Conservation (phyloP, 2,329 filamentous ascomycete species). For the Ceratocystis diversiconidia region DNA sequence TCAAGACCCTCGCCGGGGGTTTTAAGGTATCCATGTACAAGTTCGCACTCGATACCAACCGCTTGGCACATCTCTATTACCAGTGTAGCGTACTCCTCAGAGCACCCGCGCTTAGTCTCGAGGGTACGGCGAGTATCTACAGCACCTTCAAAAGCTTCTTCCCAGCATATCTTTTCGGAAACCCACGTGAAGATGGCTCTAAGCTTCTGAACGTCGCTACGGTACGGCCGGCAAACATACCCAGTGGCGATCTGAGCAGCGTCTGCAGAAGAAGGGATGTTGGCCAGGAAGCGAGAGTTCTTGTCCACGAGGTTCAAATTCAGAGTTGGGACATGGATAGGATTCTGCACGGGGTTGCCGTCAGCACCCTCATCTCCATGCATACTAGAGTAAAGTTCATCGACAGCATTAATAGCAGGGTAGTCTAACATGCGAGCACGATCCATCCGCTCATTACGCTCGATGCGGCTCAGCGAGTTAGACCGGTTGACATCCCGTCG, state of each 20-base stretch:
- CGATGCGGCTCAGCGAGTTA: constrained; percentile 81
- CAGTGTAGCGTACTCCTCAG: constrained; percentile 76
- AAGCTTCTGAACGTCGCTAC: constrained; percentile 83
- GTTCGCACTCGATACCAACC: constrained; percentile 74
- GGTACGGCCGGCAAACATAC: constrained; percentile 85
- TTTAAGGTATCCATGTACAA: constrained; percentile 83
- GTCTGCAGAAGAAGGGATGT: constrained; percentile 67
- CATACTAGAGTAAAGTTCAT: constrained; percentile 69
- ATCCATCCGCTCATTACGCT: constrained; percentile 70
- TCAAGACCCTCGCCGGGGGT: constrained; percentile 72
- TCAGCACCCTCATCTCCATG: constrained; percentile 85
- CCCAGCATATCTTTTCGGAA: constrained; percentile 87
- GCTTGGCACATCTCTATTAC: constrained; percentile 89
- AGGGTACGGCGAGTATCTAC: constrained; percentile 74
- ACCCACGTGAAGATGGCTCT: constrained; percentile 97
- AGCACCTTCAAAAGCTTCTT: constrained; percentile 81
- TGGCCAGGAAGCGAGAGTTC: constrained; percentile 79
- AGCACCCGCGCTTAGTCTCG: constrained; percentile 67
- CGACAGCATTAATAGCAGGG: constrained; percentile 73
- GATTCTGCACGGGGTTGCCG: constrained; percentile 66
- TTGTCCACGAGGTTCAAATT: constrained; percentile 88
- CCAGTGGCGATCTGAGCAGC: constrained; percentile 72
- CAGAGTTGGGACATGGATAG: constrained; percentile 64
- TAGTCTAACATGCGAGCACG: constrained; percentile 91
- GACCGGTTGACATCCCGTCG: constrained; percentile 89